Percentiles rank a stretch among this genome's conserved stretches.
Conservation (phyloP, 352 stramenopile genomes). For the Stramenopiles sp. region DNA sequence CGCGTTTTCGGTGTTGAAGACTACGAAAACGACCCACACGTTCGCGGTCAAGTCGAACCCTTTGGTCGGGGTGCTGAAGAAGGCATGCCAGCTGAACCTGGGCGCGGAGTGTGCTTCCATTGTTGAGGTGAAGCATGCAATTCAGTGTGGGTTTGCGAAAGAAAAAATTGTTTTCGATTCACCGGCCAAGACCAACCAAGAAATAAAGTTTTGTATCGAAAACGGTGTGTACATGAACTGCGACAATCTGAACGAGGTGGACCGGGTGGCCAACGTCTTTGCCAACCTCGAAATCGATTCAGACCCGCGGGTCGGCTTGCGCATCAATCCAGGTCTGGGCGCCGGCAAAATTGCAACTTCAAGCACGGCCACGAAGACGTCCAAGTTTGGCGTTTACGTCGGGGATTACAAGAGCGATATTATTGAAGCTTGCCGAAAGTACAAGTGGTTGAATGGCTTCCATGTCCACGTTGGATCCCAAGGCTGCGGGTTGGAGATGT, state of each 20-base stretch:
- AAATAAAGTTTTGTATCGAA: slow-evolving; percentile 49
- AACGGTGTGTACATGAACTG: slow-evolving; percentile 64
- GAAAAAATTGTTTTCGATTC: slow-evolving; percentile 55
- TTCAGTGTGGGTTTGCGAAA: slow-evolving; percentile 39
- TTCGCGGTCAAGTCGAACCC: slow-evolving; percentile 67
- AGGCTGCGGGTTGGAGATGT: slow-evolving; percentile 51
- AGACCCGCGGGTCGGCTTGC: slow-evolving; percentile 45
- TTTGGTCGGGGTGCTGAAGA: slow-evolving; percentile 51
- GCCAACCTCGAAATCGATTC: slow-evolving; percentile 25
- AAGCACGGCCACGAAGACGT: slow-evolving; percentile 57
- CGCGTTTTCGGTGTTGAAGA: neutral
- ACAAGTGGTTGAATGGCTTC: slow-evolving; percentile 57
- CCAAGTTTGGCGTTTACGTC: slow-evolving; percentile 60
- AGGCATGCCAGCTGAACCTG: slow-evolving; percentile 32
- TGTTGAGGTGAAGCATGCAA: slow-evolving; percentile 46
- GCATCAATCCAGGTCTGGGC: slow-evolving; percentile 70
- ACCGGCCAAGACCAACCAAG: slow-evolving; percentile 60
- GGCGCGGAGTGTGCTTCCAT: slow-evolving; percentile 55
- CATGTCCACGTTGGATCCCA: slow-evolving; percentile 67
- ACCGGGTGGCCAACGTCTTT: slow-evolving; percentile 37
- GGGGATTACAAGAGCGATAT: neutral
- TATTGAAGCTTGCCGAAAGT: slow-evolving; percentile 25
- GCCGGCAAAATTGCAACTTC: slow-evolving; percentile 52
- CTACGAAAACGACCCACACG: slow-evolving; percentile 29
- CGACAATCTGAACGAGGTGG: slow-evolving; percentile 68